These are phyloP conservation scores for Pseudogymnoascus sp. DNA, from an alignment of 2,329 filamentous ascomycete genomes.

Conservation along the genomic window DNA sequence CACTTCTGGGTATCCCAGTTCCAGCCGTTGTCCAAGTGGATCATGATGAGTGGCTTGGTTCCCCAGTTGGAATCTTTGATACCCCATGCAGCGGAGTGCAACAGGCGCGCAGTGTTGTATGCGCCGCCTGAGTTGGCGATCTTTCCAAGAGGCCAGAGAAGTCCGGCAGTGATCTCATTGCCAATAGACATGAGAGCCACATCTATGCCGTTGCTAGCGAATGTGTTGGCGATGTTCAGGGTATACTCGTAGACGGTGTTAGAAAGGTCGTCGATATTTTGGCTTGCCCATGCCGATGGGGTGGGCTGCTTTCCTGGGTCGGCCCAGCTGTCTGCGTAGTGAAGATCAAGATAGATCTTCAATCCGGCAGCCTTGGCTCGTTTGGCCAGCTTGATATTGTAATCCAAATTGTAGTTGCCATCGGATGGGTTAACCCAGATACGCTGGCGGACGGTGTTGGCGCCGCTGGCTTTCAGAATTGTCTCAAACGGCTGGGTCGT, in stretches of 20 bases:
- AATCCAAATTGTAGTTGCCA: conserved; percentile 60
- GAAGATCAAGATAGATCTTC: conserved; percentile 51
- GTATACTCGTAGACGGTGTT: conserved; percentile 65
- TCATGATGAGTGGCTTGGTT: conserved; percentile 59
- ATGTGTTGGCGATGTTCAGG: conserved; percentile 50
- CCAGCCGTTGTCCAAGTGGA: conserved; percentile 72
- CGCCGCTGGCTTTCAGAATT: conserved; percentile 53
- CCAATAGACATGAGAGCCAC: conserved; percentile 62
- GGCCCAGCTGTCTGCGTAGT: conserved; percentile 65
- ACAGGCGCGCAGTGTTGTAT: conserved; percentile 53
- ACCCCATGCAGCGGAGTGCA: conserved; percentile 56
- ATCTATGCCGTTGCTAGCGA: conserved; percentile 46
- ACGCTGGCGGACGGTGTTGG: conserved; percentile 64
- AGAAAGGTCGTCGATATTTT: conserved; percentile 47
- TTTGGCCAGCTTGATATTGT: conserved; percentile 61
- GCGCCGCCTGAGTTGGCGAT: conserved; percentile 37
- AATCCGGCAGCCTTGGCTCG: conserved; percentile 57
- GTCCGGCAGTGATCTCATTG: conserved; percentile 62
- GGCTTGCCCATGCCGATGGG: conserved; percentile 55
- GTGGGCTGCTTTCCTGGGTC: conserved; percentile 47
- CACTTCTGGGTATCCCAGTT: conserved; percentile 58
- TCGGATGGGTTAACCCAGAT: conserved; percentile 62
- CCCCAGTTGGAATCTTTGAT: conserved; percentile 54
- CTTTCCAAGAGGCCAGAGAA: conserved; percentile 58
- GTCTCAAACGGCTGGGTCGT: conserved; percentile 49